Percentiles rank a stretch among this genome's conserved stretches.
phyloP scores from a whole-genome alignment of 1,139 yeast genomes.

The Nakaseomyces glabratus region DNA sequence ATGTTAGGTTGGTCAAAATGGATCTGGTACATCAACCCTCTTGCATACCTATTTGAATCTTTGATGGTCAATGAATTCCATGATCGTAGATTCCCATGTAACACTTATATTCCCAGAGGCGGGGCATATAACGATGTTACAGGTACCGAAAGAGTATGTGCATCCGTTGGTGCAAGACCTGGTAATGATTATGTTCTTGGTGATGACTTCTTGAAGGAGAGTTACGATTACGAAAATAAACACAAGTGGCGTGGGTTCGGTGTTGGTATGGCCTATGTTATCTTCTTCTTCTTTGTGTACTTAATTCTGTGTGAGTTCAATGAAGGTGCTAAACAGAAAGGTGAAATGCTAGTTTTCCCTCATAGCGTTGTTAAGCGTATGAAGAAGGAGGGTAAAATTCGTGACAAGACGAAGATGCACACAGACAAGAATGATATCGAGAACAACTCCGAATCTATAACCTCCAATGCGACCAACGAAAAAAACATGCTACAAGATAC shows the following conservation, averaged over 20 bases:
- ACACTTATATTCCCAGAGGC: constrained; percentile 47
- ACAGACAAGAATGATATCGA: constrained; percentile 15
- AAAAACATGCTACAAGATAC: constrained; percentile 11
- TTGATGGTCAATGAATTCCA: constrained; percentile 48
- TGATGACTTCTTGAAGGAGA: constrained; percentile 43
- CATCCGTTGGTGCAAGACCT: constrained; percentile 52
- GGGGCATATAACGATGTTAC: constrained; percentile 37
- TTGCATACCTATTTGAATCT: constrained; percentile 60
- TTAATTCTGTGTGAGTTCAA: constrained; percentile 53
- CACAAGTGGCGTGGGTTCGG: constrained; percentile 87
- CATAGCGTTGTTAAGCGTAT: constrained; percentile 35
- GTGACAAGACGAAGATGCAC: constrained; percentile 8
- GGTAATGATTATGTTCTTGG: constrained; percentile 53
- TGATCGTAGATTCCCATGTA: constrained; percentile 36
- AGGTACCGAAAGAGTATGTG: constrained; percentile 44
- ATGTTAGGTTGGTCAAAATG: constrained; percentile 77
- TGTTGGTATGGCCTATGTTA: constrained; percentile 37
- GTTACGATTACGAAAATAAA: constrained; percentile 45
- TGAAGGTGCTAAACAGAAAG: constrained; percentile 72
- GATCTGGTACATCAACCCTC: constrained; percentile 67
- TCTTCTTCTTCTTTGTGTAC: constrained; percentile 31
- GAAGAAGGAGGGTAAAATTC: constrained; percentile 25
- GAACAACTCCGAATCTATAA: constrained; percentile 12
- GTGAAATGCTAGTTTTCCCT: constrained; percentile 69
- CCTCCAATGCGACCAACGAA: constrained; percentile 13